Base-by-base conservation (phyloP, 75 land plant species). In the Pinus taeda region DNA sequence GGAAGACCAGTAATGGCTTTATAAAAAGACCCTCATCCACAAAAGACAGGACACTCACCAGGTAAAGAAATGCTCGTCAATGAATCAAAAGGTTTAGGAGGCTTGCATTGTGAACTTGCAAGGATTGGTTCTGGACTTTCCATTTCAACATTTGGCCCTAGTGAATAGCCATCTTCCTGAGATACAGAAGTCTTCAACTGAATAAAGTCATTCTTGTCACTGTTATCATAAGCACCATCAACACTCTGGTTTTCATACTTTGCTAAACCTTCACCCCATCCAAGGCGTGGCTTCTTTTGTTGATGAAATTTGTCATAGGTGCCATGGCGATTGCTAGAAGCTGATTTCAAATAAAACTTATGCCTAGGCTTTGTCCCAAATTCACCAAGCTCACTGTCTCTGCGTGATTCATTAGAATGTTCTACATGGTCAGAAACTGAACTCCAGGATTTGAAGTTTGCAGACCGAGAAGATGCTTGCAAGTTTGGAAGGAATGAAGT, bases 171-270 rank as follows among this genome's bases (percentile, higher is more conserved):
- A 49, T 49, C 55, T 49, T 49, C 55, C 55, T 49, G 55, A 49
- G 55, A 49, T 49, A 9, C 55, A 49, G 12, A 49, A 9, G 8
- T 20, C 21, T 60, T 22, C 20, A n/a, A 60, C n/a, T 60, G 20
- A 18, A 60, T 22, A 60, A 60, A 6, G 2, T n/a, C 62, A 60
- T 60, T 60, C 62, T 22, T 60, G 62, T 60, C 62, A 5, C 3
- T 60, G 62, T 60, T 3, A 7, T 60, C 22, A 60, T 18, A 5
- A 60, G 62, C 21, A 60, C 62, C 62, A 60, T 22, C 22, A 21
- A 20, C 62, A 60, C 62, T 60, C 22, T 60, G 62, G 62, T 60
- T 60, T 60, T 60, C 62, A 60, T 60, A 60, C 62, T 60, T 60
- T 60, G 62, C 62, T 20, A 60, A 21, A 21, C 62, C 62, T 60